Percentiles rank a stretch among this genome's conserved stretches.
Evolutionary conservation across 345 rosid species (phyloP).

Genomic region (Toxicodendron radicans): DNA sequence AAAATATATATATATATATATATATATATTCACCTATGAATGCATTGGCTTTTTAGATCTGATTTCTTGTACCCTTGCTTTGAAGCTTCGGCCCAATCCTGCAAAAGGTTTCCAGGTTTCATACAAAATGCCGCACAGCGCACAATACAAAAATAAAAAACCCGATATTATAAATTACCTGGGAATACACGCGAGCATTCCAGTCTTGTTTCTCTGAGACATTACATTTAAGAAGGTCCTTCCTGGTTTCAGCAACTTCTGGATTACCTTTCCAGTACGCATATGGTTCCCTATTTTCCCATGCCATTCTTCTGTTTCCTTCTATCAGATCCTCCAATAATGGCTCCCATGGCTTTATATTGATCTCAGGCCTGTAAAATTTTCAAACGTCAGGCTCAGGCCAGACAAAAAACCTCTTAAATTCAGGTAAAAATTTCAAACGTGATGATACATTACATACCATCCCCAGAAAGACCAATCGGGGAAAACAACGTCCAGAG

Average conservation of each 20-base stretch:
- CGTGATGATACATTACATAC: constrained; percentile 33
- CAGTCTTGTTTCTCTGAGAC: constrained; percentile 67
- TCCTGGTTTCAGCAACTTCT: constrained; percentile 57
- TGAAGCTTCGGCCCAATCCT: constrained; percentile 76
- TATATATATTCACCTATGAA: constrained; percentile 62
- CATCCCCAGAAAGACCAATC: constrained; percentile 99
- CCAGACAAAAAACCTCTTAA: neutral
- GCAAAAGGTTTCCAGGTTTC: constrained; percentile 19
- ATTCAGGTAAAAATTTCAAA: neutral
- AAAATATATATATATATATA: too few species aligned
- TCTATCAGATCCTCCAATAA: constrained; percentile 48
- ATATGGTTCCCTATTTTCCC: constrained; percentile 72
- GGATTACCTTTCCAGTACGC: constrained; percentile 98
- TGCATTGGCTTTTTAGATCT: constrained; percentile 73
- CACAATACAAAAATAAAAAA: neutral
- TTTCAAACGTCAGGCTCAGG: neutral
- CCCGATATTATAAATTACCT: constrained; percentile 35
- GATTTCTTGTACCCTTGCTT: constrained; percentile 76
- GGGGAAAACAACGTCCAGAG: constrained; percentile 70
- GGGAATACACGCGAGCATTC: constrained; percentile 81
- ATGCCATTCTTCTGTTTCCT: constrained; percentile 46
- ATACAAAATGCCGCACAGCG: neutral
- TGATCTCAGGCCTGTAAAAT: constrained; percentile 63
- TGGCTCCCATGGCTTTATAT: constrained; percentile 70
- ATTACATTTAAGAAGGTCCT: constrained; percentile 76